phyloP scores from a whole-genome alignment of 108 stramenopile species.

The Aureococcus anophagefferens region DNA sequence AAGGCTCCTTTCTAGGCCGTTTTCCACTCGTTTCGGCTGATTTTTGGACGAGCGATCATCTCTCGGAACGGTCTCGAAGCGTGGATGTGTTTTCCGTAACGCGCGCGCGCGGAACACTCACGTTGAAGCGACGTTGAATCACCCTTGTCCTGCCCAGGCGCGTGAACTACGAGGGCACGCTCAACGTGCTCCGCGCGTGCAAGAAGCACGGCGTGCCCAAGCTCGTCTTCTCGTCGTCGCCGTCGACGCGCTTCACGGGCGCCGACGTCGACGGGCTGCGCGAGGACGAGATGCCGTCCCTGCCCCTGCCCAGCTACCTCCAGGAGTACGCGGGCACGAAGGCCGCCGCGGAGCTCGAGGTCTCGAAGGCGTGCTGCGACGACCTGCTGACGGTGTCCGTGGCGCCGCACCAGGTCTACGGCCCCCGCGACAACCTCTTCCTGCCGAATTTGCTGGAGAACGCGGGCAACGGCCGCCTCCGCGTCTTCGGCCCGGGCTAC shows the following conservation, averaged over 20 bases:
- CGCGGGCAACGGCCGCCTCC: slow-evolving; percentile 65
- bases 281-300: slow-evolving; percentile 60
- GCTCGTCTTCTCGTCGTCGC: slow-evolving; percentile 79
- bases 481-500: slow-evolving; percentile 81
- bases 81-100: too few relatives aligned
- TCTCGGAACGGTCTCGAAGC: too few relatives aligned
- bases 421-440: slow-evolving; percentile 78
- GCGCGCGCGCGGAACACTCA: too few relatives aligned
- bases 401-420: slow-evolving; percentile 95
- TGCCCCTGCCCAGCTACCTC: slow-evolving; percentile 53
- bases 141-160: too few relatives aligned
- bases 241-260: slow-evolving; percentile 90
- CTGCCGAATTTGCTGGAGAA: slow-evolving; percentile 80
- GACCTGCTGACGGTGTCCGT: slow-evolving; percentile 73
- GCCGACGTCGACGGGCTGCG: slow-evolving; percentile 67
- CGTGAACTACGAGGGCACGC: slow-evolving; percentile 80
- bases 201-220: slow-evolving; percentile 67
- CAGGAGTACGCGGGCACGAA: slow-evolving; percentile 92
- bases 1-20: too few relatives aligned
- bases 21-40: too few relatives aligned
- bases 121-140: too few relatives aligned
- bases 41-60: too few relatives aligned
- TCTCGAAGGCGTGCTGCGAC: slow-evolving; percentile 48
- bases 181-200: slow-evolving; percentile 66
- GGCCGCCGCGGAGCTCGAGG: slow-evolving; percentile 74